Conservation (phyloP, 768 basidiomycete genomes). For the Crucibulum laeve region DNA sequence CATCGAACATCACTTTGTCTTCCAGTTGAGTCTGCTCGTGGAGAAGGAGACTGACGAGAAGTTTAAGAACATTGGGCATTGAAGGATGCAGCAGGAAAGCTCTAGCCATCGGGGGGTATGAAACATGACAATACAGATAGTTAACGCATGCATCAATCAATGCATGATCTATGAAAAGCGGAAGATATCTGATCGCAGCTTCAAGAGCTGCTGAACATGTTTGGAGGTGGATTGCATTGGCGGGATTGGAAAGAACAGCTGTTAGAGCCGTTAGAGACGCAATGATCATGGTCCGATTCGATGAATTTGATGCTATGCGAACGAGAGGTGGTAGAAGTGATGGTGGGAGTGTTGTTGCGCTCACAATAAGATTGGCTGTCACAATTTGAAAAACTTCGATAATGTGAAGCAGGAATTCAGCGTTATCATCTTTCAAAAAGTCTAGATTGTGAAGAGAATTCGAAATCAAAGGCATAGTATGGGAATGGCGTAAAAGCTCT, state of each 20-base stretch:
- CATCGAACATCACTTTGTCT: conserved; percentile 58
- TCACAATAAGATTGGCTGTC: conserved; percentile 36
- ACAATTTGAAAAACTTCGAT: conserved; percentile 71
- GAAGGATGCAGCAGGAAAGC: conserved; percentile 69
- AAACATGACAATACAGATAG: conserved; percentile 72
- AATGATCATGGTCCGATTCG: conserved; percentile 76
- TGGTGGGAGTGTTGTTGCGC: conserved; percentile 22
- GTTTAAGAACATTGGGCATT: conserved; percentile 64
- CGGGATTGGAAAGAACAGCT: conserved; percentile 55
- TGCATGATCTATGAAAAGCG: conserved; percentile 64
- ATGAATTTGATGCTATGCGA: conserved; percentile 48
- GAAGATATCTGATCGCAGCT: conserved; percentile 67
- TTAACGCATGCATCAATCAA: conserved; percentile 71
- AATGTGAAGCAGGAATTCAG: conserved; percentile 68
- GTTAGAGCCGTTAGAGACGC: conserved; percentile 57
- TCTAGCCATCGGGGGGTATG: conserved; percentile 70
- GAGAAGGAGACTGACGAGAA: conserved; percentile 65
- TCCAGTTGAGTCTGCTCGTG: conserved; percentile 59
- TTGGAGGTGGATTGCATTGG: conserved; percentile 50
- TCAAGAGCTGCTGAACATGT: conserved; percentile 55
- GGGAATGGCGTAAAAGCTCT: conserved; percentile 53
- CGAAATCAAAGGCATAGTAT: conserved; percentile 63
- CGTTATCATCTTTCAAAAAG: conserved; percentile 57
- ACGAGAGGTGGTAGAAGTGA: conserved; percentile 54
- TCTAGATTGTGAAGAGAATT: conserved; percentile 61